Conservation (phyloP, 768 basidiomycete species). For the Naganishia vaughanmartiniae region DNA sequence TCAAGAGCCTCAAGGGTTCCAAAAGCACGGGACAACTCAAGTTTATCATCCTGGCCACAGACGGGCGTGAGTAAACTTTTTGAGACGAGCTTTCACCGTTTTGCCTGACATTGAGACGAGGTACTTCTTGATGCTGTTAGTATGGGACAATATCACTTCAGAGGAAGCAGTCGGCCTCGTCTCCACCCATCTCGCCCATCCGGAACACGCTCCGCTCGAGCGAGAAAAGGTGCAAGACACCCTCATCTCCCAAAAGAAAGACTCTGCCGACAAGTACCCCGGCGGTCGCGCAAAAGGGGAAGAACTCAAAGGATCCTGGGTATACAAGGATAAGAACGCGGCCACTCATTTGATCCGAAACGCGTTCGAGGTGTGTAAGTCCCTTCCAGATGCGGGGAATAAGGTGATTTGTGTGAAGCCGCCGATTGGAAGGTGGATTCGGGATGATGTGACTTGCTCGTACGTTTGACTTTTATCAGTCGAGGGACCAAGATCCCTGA, state of each 20-base stretch:
- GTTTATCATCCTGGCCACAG: conserved; percentile 49
- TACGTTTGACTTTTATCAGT: conserved; percentile 32
- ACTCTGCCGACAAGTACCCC: conserved; percentile 4
- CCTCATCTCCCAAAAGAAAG: neutral
- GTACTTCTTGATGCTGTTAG: conserved; percentile 22
- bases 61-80: conserved; percentile 31
- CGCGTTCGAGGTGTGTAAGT: conserved; percentile 31
- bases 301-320: conserved; percentile 35
- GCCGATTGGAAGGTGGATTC: conserved; percentile 38
- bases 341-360: conserved; percentile 51
- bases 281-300: neutral
- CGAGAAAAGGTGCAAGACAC: conserved; percentile 1
- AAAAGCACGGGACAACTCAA: conserved; percentile 37
- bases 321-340: conserved; percentile 45
- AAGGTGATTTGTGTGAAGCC: conserved; percentile 38
- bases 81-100: neutral
- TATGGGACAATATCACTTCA: conserved; percentile 48
- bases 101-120: neutral
- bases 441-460: conserved; percentile 51
- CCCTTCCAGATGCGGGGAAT: conserved; percentile 30
- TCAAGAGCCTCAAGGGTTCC: conserved; percentile 33
- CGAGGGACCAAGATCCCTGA: too few relatives aligned
- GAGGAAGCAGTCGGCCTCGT: conserved; percentile 47
- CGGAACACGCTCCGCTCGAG: conserved; percentile 29
- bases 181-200: conserved; percentile 40